Evolutionary conservation across 805 yeast species (phyloP).

Genomic region (Suhomyces canberraensis): DNA sequence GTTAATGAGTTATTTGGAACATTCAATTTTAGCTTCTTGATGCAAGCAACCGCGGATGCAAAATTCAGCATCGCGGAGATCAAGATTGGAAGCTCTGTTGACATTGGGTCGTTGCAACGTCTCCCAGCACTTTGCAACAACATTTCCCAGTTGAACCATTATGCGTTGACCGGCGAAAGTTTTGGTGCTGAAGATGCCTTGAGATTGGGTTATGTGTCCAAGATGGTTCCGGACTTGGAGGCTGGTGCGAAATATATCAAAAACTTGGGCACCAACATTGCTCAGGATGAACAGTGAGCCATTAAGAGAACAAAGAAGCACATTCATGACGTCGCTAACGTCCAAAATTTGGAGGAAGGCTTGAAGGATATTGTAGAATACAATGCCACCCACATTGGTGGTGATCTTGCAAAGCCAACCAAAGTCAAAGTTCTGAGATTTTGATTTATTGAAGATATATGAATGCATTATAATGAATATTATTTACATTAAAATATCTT

Average conservation of each 20-base stretch:
- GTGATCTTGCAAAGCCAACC: too few species aligned
- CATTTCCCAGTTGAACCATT: constrained; percentile 54
- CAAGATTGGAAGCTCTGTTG: constrained; percentile 72
- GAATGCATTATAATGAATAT: too few species aligned
- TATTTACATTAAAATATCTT: too few species aligned
- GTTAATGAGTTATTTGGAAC: too few species aligned
- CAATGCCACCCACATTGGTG: constrained; percentile 40
- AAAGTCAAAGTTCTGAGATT: too few species aligned
- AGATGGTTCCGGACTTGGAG: constrained; percentile 43
- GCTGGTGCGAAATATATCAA: constrained; percentile 49
- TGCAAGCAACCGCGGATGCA: constrained; percentile 49
- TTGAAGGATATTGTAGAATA: constrained; percentile 51
- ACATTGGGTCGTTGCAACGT: constrained; percentile 74
- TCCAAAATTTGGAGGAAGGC: constrained; percentile 42
- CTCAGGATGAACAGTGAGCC: constrained; percentile 52
- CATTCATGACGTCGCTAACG: constrained; percentile 42
- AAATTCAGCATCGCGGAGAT: constrained; percentile 64
- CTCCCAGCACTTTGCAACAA: constrained; percentile 53
- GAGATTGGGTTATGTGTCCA: constrained; percentile 52
- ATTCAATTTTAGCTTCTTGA: too few species aligned
- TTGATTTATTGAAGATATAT: too few species aligned
- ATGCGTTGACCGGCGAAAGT: constrained; percentile 58
- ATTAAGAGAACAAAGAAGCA: constrained; percentile 60
- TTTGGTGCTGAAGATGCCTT: constrained; percentile 56
- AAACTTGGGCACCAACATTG: constrained; percentile 47